Conservation (phyloP, 148 eudicot genomes). For the Amaranthus hypochondriacus region DNA sequence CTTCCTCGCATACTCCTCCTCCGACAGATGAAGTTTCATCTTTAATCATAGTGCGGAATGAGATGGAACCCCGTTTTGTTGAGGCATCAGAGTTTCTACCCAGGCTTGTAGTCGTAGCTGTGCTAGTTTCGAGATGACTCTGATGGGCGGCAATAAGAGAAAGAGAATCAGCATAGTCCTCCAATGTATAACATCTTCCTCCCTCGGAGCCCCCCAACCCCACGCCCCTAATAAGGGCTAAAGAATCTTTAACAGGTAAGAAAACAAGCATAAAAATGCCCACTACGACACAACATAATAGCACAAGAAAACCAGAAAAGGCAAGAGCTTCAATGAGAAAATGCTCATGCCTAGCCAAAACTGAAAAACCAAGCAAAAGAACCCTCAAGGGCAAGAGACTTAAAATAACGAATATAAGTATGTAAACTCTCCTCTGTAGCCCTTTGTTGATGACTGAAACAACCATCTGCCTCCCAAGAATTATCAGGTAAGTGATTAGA, state of each 20-base stretch:
- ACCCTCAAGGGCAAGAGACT: constrained; percentile 68
- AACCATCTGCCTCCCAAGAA: constrained; percentile 74
- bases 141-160: constrained; percentile 66
- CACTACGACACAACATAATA: constrained; percentile 58
- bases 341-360: constrained; percentile 54
- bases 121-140: constrained; percentile 43
- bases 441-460: constrained; percentile 80
- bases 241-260: constrained; percentile 81
- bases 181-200: constrained; percentile 28
- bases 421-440: constrained; percentile 77
- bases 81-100: constrained; percentile 56
- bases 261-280: constrained; percentile 72
- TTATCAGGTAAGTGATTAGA: constrained; percentile 55
- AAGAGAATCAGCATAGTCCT: constrained; percentile 45
- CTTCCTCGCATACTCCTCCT: constrained; percentile 59
- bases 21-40: constrained; percentile 43
- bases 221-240: constrained; percentile 62
- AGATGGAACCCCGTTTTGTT: constrained; percentile 70
- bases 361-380: constrained; percentile 78
- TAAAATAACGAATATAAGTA: constrained; percentile 56
- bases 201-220: constrained; percentile 47
- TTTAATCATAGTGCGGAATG: constrained; percentile 65
- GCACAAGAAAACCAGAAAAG: constrained; percentile 74
- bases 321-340: constrained; percentile 62
- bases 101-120: constrained; percentile 31